A percentile compares a stretch with the other conserved stretches of the same genome.
Conservation (phyloP, 2,329 filamentous ascomycete genomes). For the Colletotrichum sp. region DNA sequence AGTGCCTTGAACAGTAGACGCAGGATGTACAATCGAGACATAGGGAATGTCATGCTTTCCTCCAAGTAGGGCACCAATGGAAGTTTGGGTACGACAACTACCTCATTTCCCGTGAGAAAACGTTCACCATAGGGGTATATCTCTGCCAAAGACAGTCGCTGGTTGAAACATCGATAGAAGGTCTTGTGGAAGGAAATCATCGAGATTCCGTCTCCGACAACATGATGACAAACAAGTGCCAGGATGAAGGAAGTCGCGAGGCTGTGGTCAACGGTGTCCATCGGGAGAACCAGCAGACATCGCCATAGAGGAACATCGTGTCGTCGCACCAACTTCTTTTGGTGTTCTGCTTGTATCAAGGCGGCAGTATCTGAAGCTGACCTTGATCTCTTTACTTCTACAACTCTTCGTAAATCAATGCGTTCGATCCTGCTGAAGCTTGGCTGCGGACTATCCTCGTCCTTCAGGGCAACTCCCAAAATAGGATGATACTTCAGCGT, state of each 20-base stretch:
- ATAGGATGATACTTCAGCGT: not conserved
- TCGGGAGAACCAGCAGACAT: not conserved
- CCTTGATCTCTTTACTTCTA: not conserved
- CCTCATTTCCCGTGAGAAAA: not conserved
- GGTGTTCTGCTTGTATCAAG: not conserved
- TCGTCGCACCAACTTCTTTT: not conserved
- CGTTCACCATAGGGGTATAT: not conserved
- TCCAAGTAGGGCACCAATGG: not conserved
- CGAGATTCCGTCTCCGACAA: not conserved
- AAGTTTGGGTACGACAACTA: not conserved
- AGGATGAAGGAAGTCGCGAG: not conserved
- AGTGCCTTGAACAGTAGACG: not conserved
- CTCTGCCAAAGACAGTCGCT: not conserved
- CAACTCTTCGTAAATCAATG: not conserved
- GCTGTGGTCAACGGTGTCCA: not conserved
- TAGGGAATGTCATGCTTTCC: not conserved
- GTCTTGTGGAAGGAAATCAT: not conserved
- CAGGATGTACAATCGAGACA: not conserved
- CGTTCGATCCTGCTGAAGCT: not conserved
- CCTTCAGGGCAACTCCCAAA: not conserved
- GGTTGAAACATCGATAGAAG: not conserved
- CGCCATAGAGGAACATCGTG: not conserved
- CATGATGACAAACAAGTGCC: not conserved
- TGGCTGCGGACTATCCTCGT: not conserved
- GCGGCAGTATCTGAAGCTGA: not conserved